Evolutionary conservation across 108 stramenopile species (phyloP), one percentile per base, ranked within the genome.

Genomic region (Ochromonas danica): DNA sequence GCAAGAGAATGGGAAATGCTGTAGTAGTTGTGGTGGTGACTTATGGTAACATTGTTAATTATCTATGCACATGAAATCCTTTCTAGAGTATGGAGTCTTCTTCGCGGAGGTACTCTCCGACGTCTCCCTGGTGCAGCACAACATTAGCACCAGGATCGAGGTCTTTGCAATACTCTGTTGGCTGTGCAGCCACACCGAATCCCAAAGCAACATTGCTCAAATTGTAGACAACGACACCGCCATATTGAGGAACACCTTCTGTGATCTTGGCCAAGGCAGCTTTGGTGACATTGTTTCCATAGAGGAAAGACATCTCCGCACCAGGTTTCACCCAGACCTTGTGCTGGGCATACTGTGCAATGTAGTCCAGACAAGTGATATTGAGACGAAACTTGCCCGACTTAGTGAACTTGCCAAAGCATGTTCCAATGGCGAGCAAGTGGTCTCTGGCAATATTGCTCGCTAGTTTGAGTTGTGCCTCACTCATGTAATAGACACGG

Each of bases 291-390:
- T 99, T 92, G 87, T 97, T 97, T 63, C 98, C 98, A 83, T 99
- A 99, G 62, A 99, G 84, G 83, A 97, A 99, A 35, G 88, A 89
- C 96, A 98, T 97, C 90, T 99, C 98, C 27, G 95, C 90, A 71
- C 89, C 90, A 51, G 95, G 93, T 84, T 99, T 99, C 6, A 99
- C 92, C 98, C 98, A 99, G 30, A 99, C 98, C 82, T 99, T 97
- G 92, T 93, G 88, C 84, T 88, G 42, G 77, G 94, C 93, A 81
- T 97, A 94, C 84, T 97, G 94, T 45, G 94, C 84, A 61, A 99
- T 71, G 83, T 94, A 94, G 84, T 97, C 98, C 79, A 97, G 85
- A 42, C 93, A 90, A 36, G 96, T 96, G 72, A 96, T 93, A 80
- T 94, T 93, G 83, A 98, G 87, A 67, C 92, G 90, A 80, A 99